These are phyloP conservation scores for Proteromonas lacertae DNA, from an alignment of 352 stramenopile genomes.

Conservation along the genomic window DNA sequence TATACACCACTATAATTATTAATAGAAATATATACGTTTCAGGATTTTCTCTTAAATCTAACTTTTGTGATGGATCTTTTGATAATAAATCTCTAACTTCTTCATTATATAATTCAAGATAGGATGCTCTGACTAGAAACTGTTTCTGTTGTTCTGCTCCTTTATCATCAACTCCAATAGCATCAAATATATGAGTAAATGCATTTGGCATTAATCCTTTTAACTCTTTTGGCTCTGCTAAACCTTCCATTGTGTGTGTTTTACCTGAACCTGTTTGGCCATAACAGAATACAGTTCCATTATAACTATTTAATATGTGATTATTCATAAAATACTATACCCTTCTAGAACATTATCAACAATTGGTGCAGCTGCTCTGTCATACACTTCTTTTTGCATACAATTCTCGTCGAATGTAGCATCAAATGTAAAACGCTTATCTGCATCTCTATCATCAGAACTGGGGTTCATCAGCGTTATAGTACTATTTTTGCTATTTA, in stretches of 20 bases:
- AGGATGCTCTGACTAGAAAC: constrained; percentile 68
- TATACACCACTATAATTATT: constrained; percentile 59
- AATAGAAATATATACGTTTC: constrained; percentile 56
- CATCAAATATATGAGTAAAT: constrained; percentile 67
- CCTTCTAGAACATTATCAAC: constrained; percentile 1
- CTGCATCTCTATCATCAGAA: constrained; percentile 21
- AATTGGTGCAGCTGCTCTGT: neutral
- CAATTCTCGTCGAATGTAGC: constrained; percentile 50
- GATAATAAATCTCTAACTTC: constrained; percentile 69
- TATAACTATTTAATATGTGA: too few species aligned
- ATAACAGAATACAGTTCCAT: too few species aligned
- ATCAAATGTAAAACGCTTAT: constrained; percentile 85
- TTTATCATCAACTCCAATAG: constrained; percentile 18
- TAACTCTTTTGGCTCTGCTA: constrained; percentile 32
- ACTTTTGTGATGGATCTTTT: constrained; percentile 30
- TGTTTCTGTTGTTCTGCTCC: constrained; percentile 45
- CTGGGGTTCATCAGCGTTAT: constrained; percentile 48
- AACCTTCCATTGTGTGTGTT: too few species aligned
- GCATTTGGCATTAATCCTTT: constrained; percentile 72
- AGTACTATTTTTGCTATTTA: constrained; percentile 40
- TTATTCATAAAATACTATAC: constrained; percentile 50
- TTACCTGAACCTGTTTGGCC: too few species aligned
- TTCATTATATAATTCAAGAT: constrained; percentile 91
- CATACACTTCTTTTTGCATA: constrained; percentile 22
- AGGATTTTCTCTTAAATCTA: constrained; percentile 66